Percentiles rank a stretch among this genome's conserved stretches.
Evolutionary conservation across 805 yeast genomes (phyloP).

Genomic region (Komagataella pastoris): DNA sequence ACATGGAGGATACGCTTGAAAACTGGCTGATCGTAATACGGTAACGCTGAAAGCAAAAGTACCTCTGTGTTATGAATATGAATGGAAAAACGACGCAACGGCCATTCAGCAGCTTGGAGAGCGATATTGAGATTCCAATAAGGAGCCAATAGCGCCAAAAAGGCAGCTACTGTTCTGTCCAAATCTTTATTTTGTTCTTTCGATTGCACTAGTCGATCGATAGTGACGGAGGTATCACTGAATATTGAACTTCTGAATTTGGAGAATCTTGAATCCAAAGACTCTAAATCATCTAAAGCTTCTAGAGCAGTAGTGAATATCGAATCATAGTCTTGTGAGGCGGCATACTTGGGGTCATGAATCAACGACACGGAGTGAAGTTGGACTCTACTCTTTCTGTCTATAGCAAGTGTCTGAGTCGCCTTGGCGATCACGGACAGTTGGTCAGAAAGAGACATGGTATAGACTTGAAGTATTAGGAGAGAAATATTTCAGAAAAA

Average conservation of each 20-base stretch:
- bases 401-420: slow-evolving; percentile 63
- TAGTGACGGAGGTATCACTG: slow-evolving; percentile 63
- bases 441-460: slow-evolving; percentile 62
- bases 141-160: slow-evolving; percentile 62
- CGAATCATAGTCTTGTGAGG: slow-evolving; percentile 86
- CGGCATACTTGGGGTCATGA: slow-evolving; percentile 77
- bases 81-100: slow-evolving; percentile 79
- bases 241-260: slow-evolving; percentile 64
- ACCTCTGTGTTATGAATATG: slow-evolving; percentile 71
- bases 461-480: background rate
- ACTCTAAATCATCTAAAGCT: slow-evolving; percentile 60
- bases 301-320: slow-evolving; percentile 61
- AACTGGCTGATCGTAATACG: slow-evolving; percentile 64
- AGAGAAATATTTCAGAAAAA: background rate
- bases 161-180: slow-evolving; percentile 62
- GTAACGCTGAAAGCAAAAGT: slow-evolving; percentile 58
- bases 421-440: slow-evolving; percentile 53
- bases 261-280: slow-evolving; percentile 62
- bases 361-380: slow-evolving; percentile 82
- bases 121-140: slow-evolving; percentile 67
- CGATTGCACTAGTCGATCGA: slow-evolving; percentile 76
- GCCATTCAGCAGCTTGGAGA: slow-evolving; percentile 84
- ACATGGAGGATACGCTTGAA: slow-evolving; percentile 70
- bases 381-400: slow-evolving; percentile 76
- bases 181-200: slow-evolving; percentile 66